phyloP scores from a whole-genome alignment of 495 filamentous ascomycete genomes.

The Parmelia sp. region DNA sequence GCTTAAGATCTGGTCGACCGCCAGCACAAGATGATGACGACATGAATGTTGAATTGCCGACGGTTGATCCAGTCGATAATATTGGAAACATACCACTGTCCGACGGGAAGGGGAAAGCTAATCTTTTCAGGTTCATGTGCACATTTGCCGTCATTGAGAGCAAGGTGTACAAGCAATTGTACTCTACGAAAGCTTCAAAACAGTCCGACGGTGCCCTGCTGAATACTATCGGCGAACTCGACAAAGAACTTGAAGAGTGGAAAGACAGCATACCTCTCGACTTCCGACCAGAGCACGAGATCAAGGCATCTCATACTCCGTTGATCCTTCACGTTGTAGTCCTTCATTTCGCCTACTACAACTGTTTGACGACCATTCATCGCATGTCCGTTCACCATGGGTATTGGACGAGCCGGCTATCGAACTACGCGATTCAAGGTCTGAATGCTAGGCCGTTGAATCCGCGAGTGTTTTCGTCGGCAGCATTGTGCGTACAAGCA shows the following conservation, averaged over 20 bases:
- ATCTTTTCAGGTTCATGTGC: slow-evolving; percentile 86
- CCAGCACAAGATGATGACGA: slow-evolving; percentile 96
- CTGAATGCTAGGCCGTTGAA: slow-evolving; percentile 86
- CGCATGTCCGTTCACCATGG: slow-evolving; percentile 98
- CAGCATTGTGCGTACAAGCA: slow-evolving; percentile 83
- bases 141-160: slow-evolving; percentile 86
- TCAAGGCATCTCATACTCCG: slow-evolving; percentile 81
- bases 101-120: slow-evolving; percentile 87
- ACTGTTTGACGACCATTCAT: slow-evolving; percentile 94
- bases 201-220: slow-evolving; percentile 89
- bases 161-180: slow-evolving; percentile 88
- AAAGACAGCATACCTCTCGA: slow-evolving; percentile 91
- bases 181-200: slow-evolving; percentile 85
- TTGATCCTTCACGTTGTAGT: slow-evolving; percentile 88
- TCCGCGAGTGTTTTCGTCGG: slow-evolving; percentile 89
- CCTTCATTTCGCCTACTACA: slow-evolving; percentile 95
- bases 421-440: slow-evolving; percentile 91
- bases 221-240: slow-evolving; percentile 93
- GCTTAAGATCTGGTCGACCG: slow-evolving; percentile 83
- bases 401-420: slow-evolving; percentile 93
- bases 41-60: slow-evolving; percentile 94
- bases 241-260: slow-evolving; percentile 90
- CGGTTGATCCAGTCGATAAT: slow-evolving; percentile 82
- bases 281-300: slow-evolving; percentile 91
- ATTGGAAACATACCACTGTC: slow-evolving; percentile 88